Percentiles rank a stretch among this genome's conserved stretches.
phyloP scores from a whole-genome alignment of 495 filamentous ascomycete genomes.

The Talaromyces proteolyticus region DNA sequence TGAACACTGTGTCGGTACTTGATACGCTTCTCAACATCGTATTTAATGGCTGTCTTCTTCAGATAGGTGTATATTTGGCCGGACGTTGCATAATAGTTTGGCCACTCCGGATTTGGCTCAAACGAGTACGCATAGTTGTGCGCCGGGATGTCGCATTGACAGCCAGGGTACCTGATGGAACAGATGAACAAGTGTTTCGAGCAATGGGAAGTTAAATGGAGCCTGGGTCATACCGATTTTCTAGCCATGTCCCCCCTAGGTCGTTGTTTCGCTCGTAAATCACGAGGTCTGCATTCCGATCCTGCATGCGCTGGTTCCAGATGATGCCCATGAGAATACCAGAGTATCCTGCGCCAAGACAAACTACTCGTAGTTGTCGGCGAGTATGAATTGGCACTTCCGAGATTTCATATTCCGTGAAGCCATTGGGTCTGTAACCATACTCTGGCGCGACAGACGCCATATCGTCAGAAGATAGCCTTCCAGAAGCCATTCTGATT shows the following conservation, averaged over 20 bases:
- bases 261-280: conserved; percentile 68
- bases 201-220: neutral
- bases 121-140: conserved; percentile 27
- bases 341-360: conserved; percentile 53
- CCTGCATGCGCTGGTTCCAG: conserved; percentile 39
- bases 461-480: conserved; percentile 3
- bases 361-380: conserved; percentile 36
- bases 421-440: neutral
- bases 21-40: conserved; percentile 32
- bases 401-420: conserved; percentile 7
- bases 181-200: neutral
- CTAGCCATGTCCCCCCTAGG: conserved; percentile 58
- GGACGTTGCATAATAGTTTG: conserved; percentile 28
- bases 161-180: conserved; percentile 31
- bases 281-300: conserved; percentile 37
- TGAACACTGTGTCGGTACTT: conserved; percentile 30
- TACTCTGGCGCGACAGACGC: neutral
- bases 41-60: conserved; percentile 16
- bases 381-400: conserved; percentile 8
- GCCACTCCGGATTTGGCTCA: conserved; percentile 17
- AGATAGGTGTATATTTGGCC: conserved; percentile 46
- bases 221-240: conserved; percentile 47
- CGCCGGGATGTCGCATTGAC: conserved; percentile 50
- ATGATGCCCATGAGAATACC: conserved; percentile 47
- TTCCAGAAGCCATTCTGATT: too few relatives aligned